A percentile compares a stretch with the other conserved stretches of the same genome.
These are phyloP conservation scores for Apiospora koreana DNA, from an alignment of 2,329 filamentous ascomycete species.

Conservation along the genomic window DNA sequence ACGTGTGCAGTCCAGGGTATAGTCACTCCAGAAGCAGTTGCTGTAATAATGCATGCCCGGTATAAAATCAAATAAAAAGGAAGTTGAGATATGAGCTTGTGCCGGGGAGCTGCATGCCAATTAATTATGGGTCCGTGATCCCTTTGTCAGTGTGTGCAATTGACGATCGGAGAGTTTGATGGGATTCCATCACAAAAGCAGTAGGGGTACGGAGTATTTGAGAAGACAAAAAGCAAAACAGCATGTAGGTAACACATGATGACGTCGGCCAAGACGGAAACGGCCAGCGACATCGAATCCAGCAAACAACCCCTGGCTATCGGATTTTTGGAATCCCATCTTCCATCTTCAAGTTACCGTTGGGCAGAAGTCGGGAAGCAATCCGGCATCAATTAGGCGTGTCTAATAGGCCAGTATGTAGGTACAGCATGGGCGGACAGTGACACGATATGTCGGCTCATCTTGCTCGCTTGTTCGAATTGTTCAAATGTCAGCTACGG, in stretches of 20 bases:
- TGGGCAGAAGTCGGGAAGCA: background rate
- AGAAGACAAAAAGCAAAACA: background rate
- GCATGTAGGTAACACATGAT: background rate
- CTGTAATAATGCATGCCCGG: too few species aligned
- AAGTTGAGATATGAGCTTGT: background rate
- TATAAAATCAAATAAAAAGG: too few species aligned
- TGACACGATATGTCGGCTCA: background rate
- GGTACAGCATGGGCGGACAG: background rate
- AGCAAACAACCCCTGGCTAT: background rate
- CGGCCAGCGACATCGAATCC: background rate
- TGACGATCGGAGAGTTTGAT: background rate
- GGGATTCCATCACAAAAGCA: too few species aligned
- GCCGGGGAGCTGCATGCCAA: background rate
- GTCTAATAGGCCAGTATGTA: background rate
- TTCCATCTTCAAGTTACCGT: background rate
- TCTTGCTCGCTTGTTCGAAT: background rate
- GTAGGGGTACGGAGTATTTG: background rate
- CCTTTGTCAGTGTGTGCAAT: background rate
- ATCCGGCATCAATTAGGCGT: background rate
- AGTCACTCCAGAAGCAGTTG: background rate
- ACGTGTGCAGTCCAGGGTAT: background rate
- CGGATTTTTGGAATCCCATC: conserved; percentile 3
- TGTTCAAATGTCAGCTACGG: background rate
- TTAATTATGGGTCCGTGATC: background rate
- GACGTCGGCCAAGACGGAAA: conserved; percentile 3